Base-by-base conservation (phyloP, 108 stramenopile species). In the Chaetoceros tenuissimus region DNA sequence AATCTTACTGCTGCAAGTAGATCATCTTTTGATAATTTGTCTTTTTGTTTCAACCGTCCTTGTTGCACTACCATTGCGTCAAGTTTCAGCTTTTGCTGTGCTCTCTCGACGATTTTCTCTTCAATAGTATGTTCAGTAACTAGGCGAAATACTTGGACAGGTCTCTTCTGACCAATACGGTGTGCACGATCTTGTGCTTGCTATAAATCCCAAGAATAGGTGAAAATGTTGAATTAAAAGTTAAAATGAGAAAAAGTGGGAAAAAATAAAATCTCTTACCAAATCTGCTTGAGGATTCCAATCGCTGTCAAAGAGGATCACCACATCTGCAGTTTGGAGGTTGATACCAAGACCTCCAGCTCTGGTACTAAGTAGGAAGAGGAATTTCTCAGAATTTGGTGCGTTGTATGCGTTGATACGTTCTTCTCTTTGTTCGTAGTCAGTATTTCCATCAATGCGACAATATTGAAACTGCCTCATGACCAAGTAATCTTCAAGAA, bases 61-160 rank as follows among this genome's bases (percentile, higher is more conserved):
- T 91, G 89, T 64, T 99, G 98, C 43, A 99, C 95, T 53, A 99
- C 97, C 85, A 98, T 97, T 18, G 98, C 97, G 73, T 99, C 99
- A 24, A 99, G 92, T 65, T 99, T 98, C 22, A 99, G 94, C 79
- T 99, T 99, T 57, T 97, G 88, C 62, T 98, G 96, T 16, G 99
- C 99, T 46, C 99, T 90, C 72, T 99, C 97, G 7, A 99, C 96
- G 53, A 99, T 95, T 66, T 97, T 98, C 73, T 99, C 96, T 72
- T 99, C 98, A 24, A 99, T 84, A 3, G 97, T 97, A 59, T 96
- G 86, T 69, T 98, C 96, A 1, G 96, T 95, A 19, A 99, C 92
- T 23, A 99, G 78, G 16, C 98, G 90, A 72, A 94, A 99, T 3
- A 99, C 93, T 47, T 80, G 80, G 20, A 94, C 92, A 2, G 79